These are phyloP conservation scores for Westerdykella ornata DNA, from an alignment of 2,329 filamentous ascomycete genomes.

Conservation along the genomic window DNA sequence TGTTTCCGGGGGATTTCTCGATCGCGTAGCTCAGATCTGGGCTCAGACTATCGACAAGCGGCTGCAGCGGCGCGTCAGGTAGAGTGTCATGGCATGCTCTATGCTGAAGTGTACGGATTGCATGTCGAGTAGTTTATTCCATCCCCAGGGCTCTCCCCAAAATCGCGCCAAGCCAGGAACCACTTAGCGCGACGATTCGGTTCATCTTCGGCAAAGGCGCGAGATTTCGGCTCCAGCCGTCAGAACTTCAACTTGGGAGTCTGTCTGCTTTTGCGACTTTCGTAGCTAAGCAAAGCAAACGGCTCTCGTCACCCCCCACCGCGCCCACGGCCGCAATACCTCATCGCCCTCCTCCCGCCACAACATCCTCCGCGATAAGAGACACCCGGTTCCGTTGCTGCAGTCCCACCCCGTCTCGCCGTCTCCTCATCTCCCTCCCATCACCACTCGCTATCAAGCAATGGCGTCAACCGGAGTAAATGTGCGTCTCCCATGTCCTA, in stretches of 20 bases:
- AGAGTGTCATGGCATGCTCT: too few relatives aligned
- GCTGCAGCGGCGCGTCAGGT: too few relatives aligned
- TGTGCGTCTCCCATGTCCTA: conserved; percentile 42
- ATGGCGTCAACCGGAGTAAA: background rate
- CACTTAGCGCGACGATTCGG: conserved; percentile 4
- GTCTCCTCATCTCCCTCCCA: conserved; percentile 2
- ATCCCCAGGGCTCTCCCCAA: conserved; percentile 7
- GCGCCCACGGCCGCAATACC: conserved; percentile 16
- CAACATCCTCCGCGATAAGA: conserved; percentile 27
- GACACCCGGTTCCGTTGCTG: conserved; percentile 10
- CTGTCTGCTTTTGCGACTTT: too few relatives aligned
- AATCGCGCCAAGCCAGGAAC: conserved; percentile 25
- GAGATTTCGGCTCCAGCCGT: conserved; percentile 18
- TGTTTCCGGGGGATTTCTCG: background rate
- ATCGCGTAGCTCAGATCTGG: background rate
- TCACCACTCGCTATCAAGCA: conserved; percentile 3
- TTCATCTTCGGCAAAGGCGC: conserved; percentile 12
- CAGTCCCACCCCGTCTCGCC: conserved; percentile 18
- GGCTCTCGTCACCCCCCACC: conserved; percentile 15
- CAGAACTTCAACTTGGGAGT: conserved; percentile 21
- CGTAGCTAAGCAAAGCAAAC: too few relatives aligned
- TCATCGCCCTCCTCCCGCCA: conserved; percentile 17
- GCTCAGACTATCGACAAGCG: too few relatives aligned
- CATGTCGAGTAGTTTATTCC: too few relatives aligned
- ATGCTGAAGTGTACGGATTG: too few relatives aligned